These are phyloP conservation scores for Wallacemonas rigidus DNA, from an alignment of 208 protist species.

Conservation along the genomic window DNA sequence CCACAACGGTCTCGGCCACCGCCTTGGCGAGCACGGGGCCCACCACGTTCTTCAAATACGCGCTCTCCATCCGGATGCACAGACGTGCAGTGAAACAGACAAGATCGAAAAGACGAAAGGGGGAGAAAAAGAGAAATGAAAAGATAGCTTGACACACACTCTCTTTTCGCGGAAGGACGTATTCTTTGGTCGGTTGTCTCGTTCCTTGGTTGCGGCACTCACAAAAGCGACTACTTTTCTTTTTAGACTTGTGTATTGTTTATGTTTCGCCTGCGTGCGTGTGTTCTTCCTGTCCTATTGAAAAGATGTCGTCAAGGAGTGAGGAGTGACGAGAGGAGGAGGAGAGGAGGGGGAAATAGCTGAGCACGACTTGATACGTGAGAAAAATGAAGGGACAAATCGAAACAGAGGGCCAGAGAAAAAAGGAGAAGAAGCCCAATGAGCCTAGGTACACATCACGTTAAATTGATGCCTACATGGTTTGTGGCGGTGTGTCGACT, in stretches of 20 bases:
- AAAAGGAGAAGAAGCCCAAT: not conserved
- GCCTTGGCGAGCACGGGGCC: constrained; percentile 86
- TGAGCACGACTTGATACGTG: not conserved
- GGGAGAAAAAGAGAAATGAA: not conserved
- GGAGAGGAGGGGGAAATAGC: not conserved
- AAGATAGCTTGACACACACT: not conserved
- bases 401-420: not conserved
- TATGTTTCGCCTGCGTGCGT: not conserved
- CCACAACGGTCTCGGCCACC: constrained; percentile 87
- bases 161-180: too few relatives aligned
- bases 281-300: not conserved
- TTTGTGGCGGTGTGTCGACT: too few relatives aligned
- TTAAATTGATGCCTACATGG: too few relatives aligned
- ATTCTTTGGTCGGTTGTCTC: too few relatives aligned
- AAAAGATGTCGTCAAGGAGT: not conserved
- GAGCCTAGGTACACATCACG: not conserved
- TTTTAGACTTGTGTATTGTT: not conserved
- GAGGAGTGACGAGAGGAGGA: not conserved
- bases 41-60: constrained; percentile 84
- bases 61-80: constrained; percentile 62
- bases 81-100: not conserved
- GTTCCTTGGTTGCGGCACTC: too few relatives aligned
- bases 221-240: too few relatives aligned
- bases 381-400: not conserved
- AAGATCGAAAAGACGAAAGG: constrained; percentile 2